Evolutionary conservation across 768 basidiomycete species (phyloP).

Genomic region (Leccinum imitatum): DNA sequence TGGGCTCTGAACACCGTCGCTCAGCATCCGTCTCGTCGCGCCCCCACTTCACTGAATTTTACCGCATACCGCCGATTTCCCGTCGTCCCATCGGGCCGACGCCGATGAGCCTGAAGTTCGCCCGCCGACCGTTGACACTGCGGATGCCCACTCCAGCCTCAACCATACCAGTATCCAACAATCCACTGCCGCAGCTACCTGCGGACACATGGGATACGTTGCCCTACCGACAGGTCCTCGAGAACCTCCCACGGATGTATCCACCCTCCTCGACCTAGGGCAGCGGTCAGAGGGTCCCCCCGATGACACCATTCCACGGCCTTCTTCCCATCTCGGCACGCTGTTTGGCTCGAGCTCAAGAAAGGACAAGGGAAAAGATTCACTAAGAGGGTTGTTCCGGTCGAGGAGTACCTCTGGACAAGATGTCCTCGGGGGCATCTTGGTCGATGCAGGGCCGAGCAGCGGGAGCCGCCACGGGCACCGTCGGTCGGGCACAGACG

Average conservation of each 20-base stretch:
- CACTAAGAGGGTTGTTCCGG: conserved; percentile 45
- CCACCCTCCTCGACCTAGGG: conserved; percentile 15
- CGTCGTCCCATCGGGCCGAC: not conserved
- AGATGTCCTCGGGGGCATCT: conserved; percentile 6
- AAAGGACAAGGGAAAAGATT: conserved; percentile 37
- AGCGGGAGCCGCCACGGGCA: conserved; percentile 17
- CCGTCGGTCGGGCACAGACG: conserved; percentile 15
- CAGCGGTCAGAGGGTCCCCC: conserved; percentile 2
- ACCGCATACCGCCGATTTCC: conserved; percentile 17
- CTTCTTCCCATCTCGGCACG: conserved; percentile 18
- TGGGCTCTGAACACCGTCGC: conserved; percentile 10
- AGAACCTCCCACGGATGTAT: conserved; percentile 45
- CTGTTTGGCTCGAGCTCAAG: conserved; percentile 26
- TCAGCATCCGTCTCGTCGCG: conserved; percentile 15
- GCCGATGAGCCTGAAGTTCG: conserved; percentile 5
- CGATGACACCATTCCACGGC: conserved; percentile 21
- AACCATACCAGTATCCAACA: conserved; percentile 21
- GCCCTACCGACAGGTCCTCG: conserved; percentile 54
- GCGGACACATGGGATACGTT: conserved; percentile 56
- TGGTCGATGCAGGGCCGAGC: conserved; percentile 14
- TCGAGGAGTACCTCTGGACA: conserved; percentile 36
- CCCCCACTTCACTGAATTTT: conserved; percentile 30
- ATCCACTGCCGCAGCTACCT: conserved; percentile 68
- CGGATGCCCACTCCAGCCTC: not conserved
- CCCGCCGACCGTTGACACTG: conserved; percentile 4